Evolutionary conservation across 768 basidiomycete genomes (phyloP).

Genomic region (Tylopilus felleus): DNA sequence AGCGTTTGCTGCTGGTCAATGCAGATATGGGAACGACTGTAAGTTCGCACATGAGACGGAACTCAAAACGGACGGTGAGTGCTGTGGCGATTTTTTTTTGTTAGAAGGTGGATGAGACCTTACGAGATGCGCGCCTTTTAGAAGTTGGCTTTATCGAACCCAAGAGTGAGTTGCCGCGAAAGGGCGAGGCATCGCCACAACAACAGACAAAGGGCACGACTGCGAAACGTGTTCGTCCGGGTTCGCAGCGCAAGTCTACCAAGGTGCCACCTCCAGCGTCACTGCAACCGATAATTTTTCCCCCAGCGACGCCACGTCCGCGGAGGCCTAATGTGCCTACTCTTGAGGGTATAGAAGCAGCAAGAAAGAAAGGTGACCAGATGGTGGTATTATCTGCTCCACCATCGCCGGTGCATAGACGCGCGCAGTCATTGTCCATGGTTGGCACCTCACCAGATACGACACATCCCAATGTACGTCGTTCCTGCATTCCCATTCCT

Average conservation of each 20-base stretch:
- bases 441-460: slow-evolving; percentile 18
- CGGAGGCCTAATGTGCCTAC: background rate
- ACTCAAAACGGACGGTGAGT: slow-evolving; percentile 23
- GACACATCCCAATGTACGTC: slow-evolving; percentile 16
- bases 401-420: slow-evolving; percentile 19
- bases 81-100: background rate
- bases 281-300: background rate
- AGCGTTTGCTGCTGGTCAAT: slow-evolving; percentile 23
- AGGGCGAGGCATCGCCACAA: background rate
- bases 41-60: slow-evolving; percentile 30
- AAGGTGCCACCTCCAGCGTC: slow-evolving; percentile 1
- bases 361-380: background rate
- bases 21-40: slow-evolving; percentile 27
- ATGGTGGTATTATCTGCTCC: background rate
- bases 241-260: slow-evolving; percentile 7
- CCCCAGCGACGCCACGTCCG: background rate
- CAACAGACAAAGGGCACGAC: background rate
- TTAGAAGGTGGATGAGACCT: background rate
- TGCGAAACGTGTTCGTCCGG: slow-evolving; percentile 6
- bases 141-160: slow-evolving; percentile 19
- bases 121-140: background rate
- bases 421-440: slow-evolving; percentile 29
- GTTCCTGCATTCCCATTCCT: background rate
- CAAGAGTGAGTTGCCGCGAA: background rate
- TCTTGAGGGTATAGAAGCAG: background rate